phyloP scores from a whole-genome alignment of 768 basidiomycete genomes.

The Podaxis sp. region DNA sequence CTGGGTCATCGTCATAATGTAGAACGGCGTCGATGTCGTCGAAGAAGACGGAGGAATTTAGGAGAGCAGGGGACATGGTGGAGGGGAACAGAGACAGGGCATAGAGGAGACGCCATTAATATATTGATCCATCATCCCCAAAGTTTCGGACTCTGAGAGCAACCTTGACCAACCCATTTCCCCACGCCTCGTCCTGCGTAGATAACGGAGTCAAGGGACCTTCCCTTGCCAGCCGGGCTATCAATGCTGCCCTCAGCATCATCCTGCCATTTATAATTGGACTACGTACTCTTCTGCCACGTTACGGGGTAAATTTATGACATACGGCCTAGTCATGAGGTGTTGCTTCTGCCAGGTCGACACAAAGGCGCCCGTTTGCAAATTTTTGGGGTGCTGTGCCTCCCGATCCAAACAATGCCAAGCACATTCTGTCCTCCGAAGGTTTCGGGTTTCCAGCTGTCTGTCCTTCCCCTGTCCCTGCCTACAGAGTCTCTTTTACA shows the following conservation, averaged over 20 bases:
- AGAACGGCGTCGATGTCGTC: slow-evolving; percentile 5
- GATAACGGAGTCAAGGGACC: neutral
- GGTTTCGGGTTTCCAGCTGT: neutral
- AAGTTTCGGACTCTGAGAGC: neutral
- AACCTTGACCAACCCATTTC: neutral
- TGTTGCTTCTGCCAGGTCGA: neutral
- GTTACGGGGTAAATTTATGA: neutral
- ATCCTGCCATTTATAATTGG: neutral
- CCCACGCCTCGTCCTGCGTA: slow-evolving; percentile 6
- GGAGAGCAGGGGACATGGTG: slow-evolving; percentile 8
- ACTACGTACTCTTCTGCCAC: neutral
- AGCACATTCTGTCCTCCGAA: neutral
- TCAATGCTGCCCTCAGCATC: neutral
- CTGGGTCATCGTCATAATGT: slow-evolving; percentile 8
- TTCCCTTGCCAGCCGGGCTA: neutral
- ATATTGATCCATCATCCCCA: slow-evolving; percentile 9
- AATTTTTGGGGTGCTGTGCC: neutral
- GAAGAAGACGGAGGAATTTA: slow-evolving; percentile 4
- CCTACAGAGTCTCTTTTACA: neutral
- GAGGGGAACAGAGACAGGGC: neutral
- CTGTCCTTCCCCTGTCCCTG: neutral
- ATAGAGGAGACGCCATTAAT: neutral
- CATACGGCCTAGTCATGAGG: neutral
- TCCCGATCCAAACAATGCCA: neutral
- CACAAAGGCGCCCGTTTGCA: neutral